A percentile compares a stretch with the other conserved stretches of the same genome.
phyloP scores from a whole-genome alignment of 1,139 yeast genomes.

The Taphrina flavorubra region DNA sequence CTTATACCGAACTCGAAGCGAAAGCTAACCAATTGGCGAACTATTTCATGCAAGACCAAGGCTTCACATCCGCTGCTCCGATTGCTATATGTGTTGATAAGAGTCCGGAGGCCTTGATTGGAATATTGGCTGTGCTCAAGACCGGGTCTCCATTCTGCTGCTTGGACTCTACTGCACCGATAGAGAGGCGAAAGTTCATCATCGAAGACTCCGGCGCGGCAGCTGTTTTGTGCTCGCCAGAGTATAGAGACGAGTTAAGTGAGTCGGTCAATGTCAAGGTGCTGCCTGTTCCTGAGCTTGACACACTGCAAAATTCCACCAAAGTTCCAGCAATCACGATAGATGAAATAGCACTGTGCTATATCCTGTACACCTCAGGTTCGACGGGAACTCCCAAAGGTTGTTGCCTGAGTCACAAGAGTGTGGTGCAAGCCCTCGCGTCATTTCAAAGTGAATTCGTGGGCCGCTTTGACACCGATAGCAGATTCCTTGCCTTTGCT shows the following conservation, averaged over 20 bases:
- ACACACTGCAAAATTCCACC: neutral
- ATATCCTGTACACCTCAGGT: conserved; percentile 63
- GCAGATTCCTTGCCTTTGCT: conserved; percentile 47
- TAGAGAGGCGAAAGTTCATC: conserved; percentile 46
- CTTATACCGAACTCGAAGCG: conserved; percentile 45
- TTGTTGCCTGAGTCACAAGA: conserved; percentile 64
- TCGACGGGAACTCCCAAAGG: conserved; percentile 80
- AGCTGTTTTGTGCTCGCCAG: conserved; percentile 12
- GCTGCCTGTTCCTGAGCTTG: conserved; percentile 1
- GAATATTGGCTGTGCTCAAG: conserved; percentile 47
- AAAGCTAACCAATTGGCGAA: conserved; percentile 46
- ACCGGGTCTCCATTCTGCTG: conserved; percentile 48
- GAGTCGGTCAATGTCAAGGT: conserved; percentile 12
- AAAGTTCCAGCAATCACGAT: neutral
- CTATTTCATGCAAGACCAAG: conserved; percentile 31
- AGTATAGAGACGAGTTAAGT: conserved; percentile 2
- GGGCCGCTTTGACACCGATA: conserved; percentile 44
- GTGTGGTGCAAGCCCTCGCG: conserved; percentile 54
- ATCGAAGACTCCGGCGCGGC: conserved; percentile 42
- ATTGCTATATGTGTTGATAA: conserved; percentile 47
- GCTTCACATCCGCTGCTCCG: conserved; percentile 35
- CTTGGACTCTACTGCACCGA: conserved; percentile 47
- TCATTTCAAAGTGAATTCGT: conserved; percentile 46
- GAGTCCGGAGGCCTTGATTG: conserved; percentile 46
- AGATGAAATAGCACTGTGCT: conserved; percentile 43